phyloP scores from a whole-genome alignment of 352 stramenopile species.

The Phytopythium sindhum region DNA sequence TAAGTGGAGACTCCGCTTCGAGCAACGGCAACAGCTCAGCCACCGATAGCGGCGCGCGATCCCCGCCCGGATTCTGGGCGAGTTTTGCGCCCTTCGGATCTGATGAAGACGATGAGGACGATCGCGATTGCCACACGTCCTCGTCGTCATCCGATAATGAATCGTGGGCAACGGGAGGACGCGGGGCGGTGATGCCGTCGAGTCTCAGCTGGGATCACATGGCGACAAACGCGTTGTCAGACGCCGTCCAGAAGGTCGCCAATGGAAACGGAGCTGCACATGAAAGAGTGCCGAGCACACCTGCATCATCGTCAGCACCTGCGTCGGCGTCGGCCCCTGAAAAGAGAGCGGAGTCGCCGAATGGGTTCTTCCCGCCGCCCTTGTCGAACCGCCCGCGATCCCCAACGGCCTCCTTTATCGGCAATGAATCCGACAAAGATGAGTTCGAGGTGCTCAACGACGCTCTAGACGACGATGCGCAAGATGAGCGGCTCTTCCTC shows the following conservation, averaged over 20 bases:
- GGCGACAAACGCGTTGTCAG: conserved; percentile 45
- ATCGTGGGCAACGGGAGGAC: not conserved
- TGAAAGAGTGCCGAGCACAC: not conserved
- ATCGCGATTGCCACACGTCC: conserved; percentile 21
- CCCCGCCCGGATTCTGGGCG: conserved; percentile 75
- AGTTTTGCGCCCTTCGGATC: conserved; percentile 68
- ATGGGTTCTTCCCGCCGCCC: not conserved
- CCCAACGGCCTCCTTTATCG: conserved; percentile 33
- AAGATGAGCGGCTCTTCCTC: conserved; percentile 79
- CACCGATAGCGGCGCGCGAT: conserved; percentile 43
- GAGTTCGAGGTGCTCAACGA: conserved; percentile 77
- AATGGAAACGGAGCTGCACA: conserved; percentile 19
- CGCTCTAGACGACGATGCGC: conserved; percentile 45
- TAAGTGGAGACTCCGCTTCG: conserved; percentile 9
- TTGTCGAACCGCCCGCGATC: conserved; percentile 19
- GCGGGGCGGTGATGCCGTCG: not conserved
- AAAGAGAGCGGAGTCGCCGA: conserved; percentile 1
- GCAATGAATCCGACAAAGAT: conserved; percentile 53
- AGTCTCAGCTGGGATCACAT: conserved; percentile 57
- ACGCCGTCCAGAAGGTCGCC: conserved; percentile 32
- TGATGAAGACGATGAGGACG: conserved; percentile 53
- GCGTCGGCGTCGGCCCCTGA: not conserved
- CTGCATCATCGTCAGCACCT: not conserved
- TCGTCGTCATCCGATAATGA: conserved; percentile 8
- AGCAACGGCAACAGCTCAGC: conserved; percentile 19